Percentiles rank a stretch among this genome's conserved stretches.
Evolutionary conservation across 768 basidiomycete genomes (phyloP).

Genomic region (Calvatia gigantea): DNA sequence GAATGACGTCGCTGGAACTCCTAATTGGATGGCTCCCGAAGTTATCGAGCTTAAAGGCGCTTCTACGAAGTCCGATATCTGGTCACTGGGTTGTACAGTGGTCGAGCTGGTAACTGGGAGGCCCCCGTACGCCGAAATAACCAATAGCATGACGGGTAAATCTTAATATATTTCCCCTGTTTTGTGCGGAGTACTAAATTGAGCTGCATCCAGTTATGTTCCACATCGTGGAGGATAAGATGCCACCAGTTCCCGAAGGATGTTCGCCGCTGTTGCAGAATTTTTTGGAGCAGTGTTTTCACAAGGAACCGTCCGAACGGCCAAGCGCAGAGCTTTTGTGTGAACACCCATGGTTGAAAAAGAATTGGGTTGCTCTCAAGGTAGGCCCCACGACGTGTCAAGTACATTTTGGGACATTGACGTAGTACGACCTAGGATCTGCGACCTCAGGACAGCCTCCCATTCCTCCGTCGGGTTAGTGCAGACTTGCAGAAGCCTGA

Average conservation of each 20-base stretch:
- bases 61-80: constrained; percentile 90
- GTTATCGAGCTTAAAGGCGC: constrained; percentile 95
- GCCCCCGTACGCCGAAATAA: constrained; percentile 88
- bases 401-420: neutral
- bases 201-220: constrained; percentile 73
- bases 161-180: constrained; percentile 13
- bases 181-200: constrained; percentile 6
- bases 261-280: constrained; percentile 74
- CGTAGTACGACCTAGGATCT: constrained; percentile 49
- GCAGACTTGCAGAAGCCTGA: constrained; percentile 78
- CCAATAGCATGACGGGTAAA: constrained; percentile 87
- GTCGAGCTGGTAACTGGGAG: constrained; percentile 90
- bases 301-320: constrained; percentile 81
- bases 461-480: constrained; percentile 90
- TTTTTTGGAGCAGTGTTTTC: constrained; percentile 86
- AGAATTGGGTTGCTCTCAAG: constrained; percentile 75
- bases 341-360: constrained; percentile 89
- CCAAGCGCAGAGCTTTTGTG: constrained; percentile 83
- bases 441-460: constrained; percentile 91
- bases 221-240: constrained; percentile 91
- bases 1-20: constrained; percentile 83
- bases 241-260: constrained; percentile 80
- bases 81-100: constrained; percentile 94
- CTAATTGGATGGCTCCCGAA: constrained; percentile 99
- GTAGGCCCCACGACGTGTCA: constrained; percentile 33